A percentile compares a stretch with the other conserved stretches of the same genome.
Conservation (phyloP, 1,139 yeast species). For the Blastobotrys apis region DNA sequence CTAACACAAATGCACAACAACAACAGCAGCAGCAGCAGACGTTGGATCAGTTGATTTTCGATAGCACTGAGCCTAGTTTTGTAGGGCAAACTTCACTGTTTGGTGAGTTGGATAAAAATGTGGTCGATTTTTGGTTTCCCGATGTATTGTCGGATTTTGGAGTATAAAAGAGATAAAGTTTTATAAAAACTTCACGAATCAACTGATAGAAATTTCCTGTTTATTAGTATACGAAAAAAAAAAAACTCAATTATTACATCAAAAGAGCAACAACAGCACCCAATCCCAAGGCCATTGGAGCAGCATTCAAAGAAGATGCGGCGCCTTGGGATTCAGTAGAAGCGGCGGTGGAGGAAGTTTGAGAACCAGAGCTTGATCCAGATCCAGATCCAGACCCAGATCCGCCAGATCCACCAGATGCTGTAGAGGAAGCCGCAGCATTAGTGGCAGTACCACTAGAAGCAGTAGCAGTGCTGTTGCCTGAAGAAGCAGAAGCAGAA, state of each 20-base stretch:
- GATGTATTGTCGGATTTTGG: not conserved
- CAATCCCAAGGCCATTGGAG: not conserved
- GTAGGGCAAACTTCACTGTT: constrained; percentile 27
- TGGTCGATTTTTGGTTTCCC: constrained; percentile 24
- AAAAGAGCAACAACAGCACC: not conserved
- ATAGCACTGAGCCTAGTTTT: constrained; percentile 20
- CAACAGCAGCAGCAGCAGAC: not conserved
- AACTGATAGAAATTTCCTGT: no score
- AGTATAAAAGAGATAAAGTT: not conserved
- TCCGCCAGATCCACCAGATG: not conserved
- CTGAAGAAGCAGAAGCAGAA: not conserved
- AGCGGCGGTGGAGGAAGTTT: not conserved
- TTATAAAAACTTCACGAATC: not conserved
- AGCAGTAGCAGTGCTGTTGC: not conserved
- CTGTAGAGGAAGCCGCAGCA: not conserved
- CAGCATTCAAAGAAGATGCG: not conserved
- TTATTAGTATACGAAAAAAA: not conserved
- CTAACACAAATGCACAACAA: not conserved
- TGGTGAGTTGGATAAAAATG: constrained; percentile 25
- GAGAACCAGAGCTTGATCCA: not conserved
- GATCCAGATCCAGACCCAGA: not conserved
- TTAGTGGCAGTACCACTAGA: not conserved
- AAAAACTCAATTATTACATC: not conserved
- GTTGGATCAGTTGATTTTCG: constrained; percentile 16
- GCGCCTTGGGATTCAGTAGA: not conserved